phyloP scores from a whole-genome alignment of 208 protist species.

The Leishmania gerbilli region DNA sequence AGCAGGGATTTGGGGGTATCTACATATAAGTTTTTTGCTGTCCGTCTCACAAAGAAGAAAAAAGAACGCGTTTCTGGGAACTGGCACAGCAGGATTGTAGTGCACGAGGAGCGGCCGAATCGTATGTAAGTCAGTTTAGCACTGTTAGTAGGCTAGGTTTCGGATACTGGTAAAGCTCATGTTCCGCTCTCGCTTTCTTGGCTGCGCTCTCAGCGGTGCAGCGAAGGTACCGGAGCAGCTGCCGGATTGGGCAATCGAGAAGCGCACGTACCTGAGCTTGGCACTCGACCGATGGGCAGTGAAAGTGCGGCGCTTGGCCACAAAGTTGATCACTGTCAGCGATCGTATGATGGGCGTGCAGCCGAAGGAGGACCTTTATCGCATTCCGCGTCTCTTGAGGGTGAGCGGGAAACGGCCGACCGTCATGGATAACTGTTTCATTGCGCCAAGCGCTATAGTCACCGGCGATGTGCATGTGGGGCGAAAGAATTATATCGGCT shows the following conservation, averaged over 20 bases:
- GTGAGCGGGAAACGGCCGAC: constrained; percentile 73
- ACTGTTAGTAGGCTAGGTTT: neutral
- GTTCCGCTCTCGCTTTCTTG: constrained; percentile 39
- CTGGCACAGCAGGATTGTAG: neutral
- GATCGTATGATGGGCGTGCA: constrained; percentile 76
- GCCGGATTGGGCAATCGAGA: constrained; percentile 75
- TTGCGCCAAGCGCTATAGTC: constrained; percentile 84
- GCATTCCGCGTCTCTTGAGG: constrained; percentile 74
- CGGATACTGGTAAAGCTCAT: constrained; percentile 16
- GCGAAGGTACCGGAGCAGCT: constrained; percentile 49
- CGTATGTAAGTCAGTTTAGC: neutral
- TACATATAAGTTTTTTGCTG: too few species aligned
- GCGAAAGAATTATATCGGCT: constrained; percentile 91
- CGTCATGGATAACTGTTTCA: constrained; percentile 91
- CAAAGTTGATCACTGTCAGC: constrained; percentile 54
- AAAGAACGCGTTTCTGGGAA: neutral
- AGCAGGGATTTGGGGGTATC: neutral
- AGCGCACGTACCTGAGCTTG: constrained; percentile 46
- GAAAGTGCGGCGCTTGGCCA: constrained; percentile 45
- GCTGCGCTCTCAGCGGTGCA: constrained; percentile 2
- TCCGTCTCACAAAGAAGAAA: neutral
- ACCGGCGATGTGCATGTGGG: constrained; percentile 86
- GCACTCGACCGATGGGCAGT: constrained; percentile 42
- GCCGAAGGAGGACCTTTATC: constrained; percentile 78
- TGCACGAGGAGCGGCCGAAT: neutral